These are phyloP conservation scores for Kwoniella dendrophila DNA, from an alignment of 768 basidiomycete species.

Conservation along the genomic window DNA sequence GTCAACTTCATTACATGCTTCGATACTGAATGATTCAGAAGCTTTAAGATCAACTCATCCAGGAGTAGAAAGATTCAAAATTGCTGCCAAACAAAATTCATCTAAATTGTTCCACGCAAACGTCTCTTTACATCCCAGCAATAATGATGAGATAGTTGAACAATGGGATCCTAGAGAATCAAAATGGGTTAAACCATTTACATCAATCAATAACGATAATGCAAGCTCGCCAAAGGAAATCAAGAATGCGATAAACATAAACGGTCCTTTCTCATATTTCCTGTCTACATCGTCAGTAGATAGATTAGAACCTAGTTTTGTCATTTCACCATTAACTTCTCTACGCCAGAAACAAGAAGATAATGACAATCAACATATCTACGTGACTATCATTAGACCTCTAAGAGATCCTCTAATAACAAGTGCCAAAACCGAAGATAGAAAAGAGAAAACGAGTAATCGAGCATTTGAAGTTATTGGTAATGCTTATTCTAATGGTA, in stretches of 20 bases:
- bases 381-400: slow-evolving; percentile 77
- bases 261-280: slow-evolving; percentile 86
- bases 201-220: slow-evolving; percentile 21
- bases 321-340: slow-evolving; percentile 73
- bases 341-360: slow-evolving; percentile 65
- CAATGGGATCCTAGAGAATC: slow-evolving; percentile 64
- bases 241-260: slow-evolving; percentile 56
- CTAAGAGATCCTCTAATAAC: slow-evolving; percentile 43
- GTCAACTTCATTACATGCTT: slow-evolving; percentile 82
- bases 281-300: slow-evolving; percentile 79
- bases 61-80: slow-evolving; percentile 80
- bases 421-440: slow-evolving; percentile 44
- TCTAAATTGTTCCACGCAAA: slow-evolving; percentile 69
- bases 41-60: slow-evolving; percentile 69
- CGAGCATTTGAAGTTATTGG: slow-evolving; percentile 64
- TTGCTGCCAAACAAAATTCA: slow-evolving; percentile 77
- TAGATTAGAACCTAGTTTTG: slow-evolving; percentile 79
- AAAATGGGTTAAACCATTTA: slow-evolving; percentile 57
- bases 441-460: slow-evolving; percentile 10
- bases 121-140: slow-evolving; percentile 61
- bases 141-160: slow-evolving; percentile 57
- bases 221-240: neutral
- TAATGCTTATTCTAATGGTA: slow-evolving; percentile 76
- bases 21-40: slow-evolving; percentile 70
- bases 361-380: slow-evolving; percentile 60